A percentile compares a stretch with the other conserved stretches of the same genome.
Conservation (phyloP, 2,329 filamentous ascomycete species). For the Colletotrichum trifolii region DNA sequence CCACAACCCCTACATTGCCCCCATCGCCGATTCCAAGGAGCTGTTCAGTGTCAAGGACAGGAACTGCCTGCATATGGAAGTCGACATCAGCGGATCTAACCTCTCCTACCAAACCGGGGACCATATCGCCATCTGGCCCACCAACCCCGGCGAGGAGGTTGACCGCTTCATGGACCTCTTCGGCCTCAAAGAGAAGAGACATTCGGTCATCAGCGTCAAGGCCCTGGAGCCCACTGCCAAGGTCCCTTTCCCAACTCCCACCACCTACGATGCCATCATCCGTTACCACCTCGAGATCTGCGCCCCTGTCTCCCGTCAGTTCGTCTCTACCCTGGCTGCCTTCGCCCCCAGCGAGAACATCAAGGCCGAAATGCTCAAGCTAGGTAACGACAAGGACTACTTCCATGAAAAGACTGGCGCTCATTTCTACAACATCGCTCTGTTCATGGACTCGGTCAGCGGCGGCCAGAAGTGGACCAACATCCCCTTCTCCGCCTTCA, state of each 20-base stretch:
- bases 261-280: slow-evolving; percentile 91
- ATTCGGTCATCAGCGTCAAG: slow-evolving; percentile 88
- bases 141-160: slow-evolving; percentile 91
- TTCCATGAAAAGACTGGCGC: slow-evolving; percentile 88
- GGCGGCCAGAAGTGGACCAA: slow-evolving; percentile 82
- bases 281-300: slow-evolving; percentile 98
- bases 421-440: slow-evolving; percentile 89
- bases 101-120: slow-evolving; percentile 95
- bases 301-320: slow-evolving; percentile 95
- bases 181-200: slow-evolving; percentile 78
- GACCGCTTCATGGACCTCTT: slow-evolving; percentile 87
- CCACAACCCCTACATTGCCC: slow-evolving; percentile 96
- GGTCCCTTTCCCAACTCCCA: slow-evolving; percentile 96
- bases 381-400: slow-evolving; percentile 94
- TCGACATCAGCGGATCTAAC: slow-evolving; percentile 90
- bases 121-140: slow-evolving; percentile 97
- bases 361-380: slow-evolving; percentile 88
- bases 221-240: slow-evolving; percentile 94
- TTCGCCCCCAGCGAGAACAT: slow-evolving; percentile 87
- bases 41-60: slow-evolving; percentile 89
- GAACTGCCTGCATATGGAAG: slow-evolving; percentile 96
- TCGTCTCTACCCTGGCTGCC: slow-evolving; percentile 85
- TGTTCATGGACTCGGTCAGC: slow-evolving; percentile 79
- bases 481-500: slow-evolving; percentile 92
- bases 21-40: slow-evolving; percentile 90